Percentiles rank a stretch among this genome's conserved stretches.
Conservation (phyloP, 169 alveolate genomes). For the Plasmodium reichenowi region DNA sequence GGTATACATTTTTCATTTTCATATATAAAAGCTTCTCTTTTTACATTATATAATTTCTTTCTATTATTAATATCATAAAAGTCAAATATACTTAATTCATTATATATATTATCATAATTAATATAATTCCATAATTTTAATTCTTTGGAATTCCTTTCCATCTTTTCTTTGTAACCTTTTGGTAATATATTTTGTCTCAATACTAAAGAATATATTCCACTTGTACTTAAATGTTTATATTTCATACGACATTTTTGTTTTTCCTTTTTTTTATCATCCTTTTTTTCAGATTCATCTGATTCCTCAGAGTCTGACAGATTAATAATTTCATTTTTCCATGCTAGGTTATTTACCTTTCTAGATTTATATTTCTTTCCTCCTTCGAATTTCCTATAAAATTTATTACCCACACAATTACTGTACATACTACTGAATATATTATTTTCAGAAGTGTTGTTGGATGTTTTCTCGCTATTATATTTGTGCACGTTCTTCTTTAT, state of each 20-base stretch:
- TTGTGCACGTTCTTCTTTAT: not conserved
- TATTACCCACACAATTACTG: not conserved
- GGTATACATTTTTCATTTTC: constrained; percentile 67
- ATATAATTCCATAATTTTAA: not conserved
- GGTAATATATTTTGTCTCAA: constrained; percentile 63
- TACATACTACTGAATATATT: not conserved
- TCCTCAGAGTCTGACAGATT: constrained; percentile 32
- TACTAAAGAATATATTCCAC: constrained; percentile 54
- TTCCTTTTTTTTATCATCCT: not conserved
- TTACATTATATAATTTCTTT: constrained; percentile 22
- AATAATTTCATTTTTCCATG: not conserved
- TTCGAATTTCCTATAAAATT: not conserved
- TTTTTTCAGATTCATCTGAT: not conserved
- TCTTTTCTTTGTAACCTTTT: not conserved
- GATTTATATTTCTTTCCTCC: not conserved
- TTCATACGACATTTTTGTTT: constrained; percentile 17
- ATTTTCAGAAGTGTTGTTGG: constrained; percentile 10
- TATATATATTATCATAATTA: constrained; percentile 25
- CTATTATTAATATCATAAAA: constrained; percentile 61
- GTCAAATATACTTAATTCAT: constrained; percentile 28
- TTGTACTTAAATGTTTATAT: constrained; percentile 45
- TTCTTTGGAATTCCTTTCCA: not conserved
- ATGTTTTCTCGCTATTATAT: constrained; percentile 18
- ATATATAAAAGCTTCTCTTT: constrained; percentile 4
- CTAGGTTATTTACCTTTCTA: not conserved